phyloP scores from a whole-genome alignment of 345 rosid genomes.

The Camelina sativa region DNA sequence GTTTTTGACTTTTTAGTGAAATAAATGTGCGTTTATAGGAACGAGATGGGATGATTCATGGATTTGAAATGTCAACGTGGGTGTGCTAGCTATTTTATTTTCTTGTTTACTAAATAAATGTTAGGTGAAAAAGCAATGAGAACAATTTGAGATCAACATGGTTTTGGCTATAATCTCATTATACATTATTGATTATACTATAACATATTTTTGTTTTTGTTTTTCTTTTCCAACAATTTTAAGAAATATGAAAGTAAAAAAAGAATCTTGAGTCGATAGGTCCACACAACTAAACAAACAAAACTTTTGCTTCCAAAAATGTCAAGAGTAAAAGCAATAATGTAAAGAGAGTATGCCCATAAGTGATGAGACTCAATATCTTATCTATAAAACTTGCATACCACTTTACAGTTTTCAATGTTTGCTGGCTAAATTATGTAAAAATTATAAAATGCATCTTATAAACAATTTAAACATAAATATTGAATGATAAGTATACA shows the following conservation, averaged over 20 bases:
- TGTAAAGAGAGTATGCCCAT: background rate
- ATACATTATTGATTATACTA: too few relatives aligned
- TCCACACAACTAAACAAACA: background rate
- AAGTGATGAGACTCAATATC: background rate
- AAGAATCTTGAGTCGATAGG: background rate
- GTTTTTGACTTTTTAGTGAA: slow-evolving; percentile 20
- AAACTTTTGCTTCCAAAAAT: background rate
- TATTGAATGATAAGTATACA: background rate
- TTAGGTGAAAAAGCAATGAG: slow-evolving; percentile 37
- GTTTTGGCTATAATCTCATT: background rate
- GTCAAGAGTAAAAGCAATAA: slow-evolving; percentile 2
- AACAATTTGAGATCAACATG: background rate
- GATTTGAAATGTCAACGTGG: slow-evolving; percentile 32
- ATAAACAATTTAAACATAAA: background rate
- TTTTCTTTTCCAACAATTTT: background rate
- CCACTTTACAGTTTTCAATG: background rate
- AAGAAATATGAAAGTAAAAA: background rate
- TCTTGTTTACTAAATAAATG: background rate
- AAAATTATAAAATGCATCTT: background rate
- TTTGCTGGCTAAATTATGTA: background rate
- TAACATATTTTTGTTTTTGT: background rate
- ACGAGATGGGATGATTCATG: background rate
- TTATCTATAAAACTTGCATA: background rate
- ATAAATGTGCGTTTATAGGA: background rate
- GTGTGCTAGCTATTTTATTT: slow-evolving; percentile 28